Base-by-base conservation (phyloP, 495 filamentous ascomycete genomes). In the Aspergillus homomorphus region DNA sequence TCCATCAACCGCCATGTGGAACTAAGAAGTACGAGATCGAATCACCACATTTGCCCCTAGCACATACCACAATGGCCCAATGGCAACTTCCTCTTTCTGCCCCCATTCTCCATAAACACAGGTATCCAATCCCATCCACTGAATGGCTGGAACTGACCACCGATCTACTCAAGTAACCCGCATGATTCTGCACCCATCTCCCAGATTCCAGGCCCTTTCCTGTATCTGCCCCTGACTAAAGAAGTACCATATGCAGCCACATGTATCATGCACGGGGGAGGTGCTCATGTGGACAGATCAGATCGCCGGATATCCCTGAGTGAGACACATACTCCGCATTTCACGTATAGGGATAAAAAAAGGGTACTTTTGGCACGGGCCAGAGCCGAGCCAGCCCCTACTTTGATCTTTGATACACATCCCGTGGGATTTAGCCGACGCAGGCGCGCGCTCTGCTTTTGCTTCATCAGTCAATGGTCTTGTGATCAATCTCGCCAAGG, bases 401-500 rank as follows among this genome's bases (percentile, higher is more conserved):
- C n/a, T n/a, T n/a, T 10, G 45, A 48, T 48, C 45, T 48, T 48
- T n/a, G n/a, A n/a, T n/a, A n/a, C 45, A 44, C 42, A 44, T 44
- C n/a, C 6, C 44, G 22, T 23, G 48, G 19, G 28, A 28, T 2
- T 1, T 14, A 38, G 48, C 48, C 18, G 50, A 48, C 28, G 21
- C 49, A 49, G 24, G 48, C 50, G 57, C 49, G 49, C 51, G 23
- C 23, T 22, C 21, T 15, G 6, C 3, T 57, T 33, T n/a, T n/a
- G n/a, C n/a, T n/a, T n/a, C n/a, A n/a, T n/a, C n/a, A n/a, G n/a
- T n/a, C n/a, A n/a, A n/a, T n/a, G n/a, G n/a, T 60, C 57, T 60
- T 60, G 57, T 60, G 57, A 60, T 53, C 51, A n/a, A 42, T 3
- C 20, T 48, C n/a, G 57, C 57, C 57, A 60, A 60, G 57, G 21